Percentiles rank a stretch among this genome's conserved stretches.
Conservation (phyloP, 2,329 filamentous ascomycete species). For the Beauveria sp. region DNA sequence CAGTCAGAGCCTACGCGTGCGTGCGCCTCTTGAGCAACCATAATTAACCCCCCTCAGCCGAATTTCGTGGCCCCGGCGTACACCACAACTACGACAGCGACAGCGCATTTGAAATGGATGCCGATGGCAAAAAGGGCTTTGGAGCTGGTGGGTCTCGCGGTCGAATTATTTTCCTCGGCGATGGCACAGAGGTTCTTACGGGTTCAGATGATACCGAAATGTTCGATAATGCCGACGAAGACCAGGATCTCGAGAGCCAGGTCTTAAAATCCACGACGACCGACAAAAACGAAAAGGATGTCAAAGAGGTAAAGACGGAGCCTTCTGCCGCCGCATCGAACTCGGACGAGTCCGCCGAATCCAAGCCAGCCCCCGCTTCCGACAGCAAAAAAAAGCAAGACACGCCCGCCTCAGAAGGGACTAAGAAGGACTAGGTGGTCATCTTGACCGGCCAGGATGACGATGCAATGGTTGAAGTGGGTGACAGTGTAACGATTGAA, state of each 20-base stretch:
- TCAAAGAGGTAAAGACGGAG: constrained; percentile 15
- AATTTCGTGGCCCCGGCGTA: constrained; percentile 76
- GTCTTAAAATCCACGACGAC: constrained; percentile 52
- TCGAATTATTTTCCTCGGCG: constrained; percentile 88
- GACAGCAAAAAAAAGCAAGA: constrained; percentile 3
- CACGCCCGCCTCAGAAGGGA: constrained; percentile 18
- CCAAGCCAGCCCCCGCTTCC: constrained; percentile 3
- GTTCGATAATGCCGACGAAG: constrained; percentile 81
- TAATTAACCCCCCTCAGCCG: constrained; percentile 46
- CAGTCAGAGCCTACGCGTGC: constrained; percentile 26
- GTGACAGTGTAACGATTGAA: constrained; percentile 12
- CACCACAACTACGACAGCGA: constrained; percentile 77
- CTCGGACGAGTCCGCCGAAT: constrained; percentile 9
- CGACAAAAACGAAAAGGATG: constrained; percentile 15
- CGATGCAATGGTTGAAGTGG: constrained; percentile 13
- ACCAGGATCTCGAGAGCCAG: constrained; percentile 79
- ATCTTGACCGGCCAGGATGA: constrained; percentile 13
- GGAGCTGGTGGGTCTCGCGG: constrained; percentile 66
- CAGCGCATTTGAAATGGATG: constrained; percentile 68
- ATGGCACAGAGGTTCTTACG: constrained; percentile 86
- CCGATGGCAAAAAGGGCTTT: constrained; percentile 57
- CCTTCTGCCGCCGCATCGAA: constrained; percentile 9
- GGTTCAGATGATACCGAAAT: constrained; percentile 87
- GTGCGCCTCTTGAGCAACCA: constrained; percentile 24
- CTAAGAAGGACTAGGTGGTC: constrained; percentile 30